Evolutionary conservation across 305 asterid genomes (phyloP), one percentile per base, ranked within the genome.

Genomic region (Fraxinus xanthoxyloides): DNA sequence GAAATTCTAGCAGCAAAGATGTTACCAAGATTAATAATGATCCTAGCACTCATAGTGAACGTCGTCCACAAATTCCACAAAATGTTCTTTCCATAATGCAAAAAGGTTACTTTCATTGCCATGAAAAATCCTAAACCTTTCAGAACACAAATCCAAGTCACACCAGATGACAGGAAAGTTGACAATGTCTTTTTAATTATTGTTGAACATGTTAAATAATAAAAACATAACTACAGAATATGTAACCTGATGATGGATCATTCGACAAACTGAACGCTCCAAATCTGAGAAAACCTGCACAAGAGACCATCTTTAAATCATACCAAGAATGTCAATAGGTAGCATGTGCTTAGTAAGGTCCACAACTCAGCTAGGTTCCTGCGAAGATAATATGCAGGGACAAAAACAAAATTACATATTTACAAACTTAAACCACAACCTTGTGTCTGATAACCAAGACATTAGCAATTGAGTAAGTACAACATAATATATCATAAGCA

Each of bases 231-330:
- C 26, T 76, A 81, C 79, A 78, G 85, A 82, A 78, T 81, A 59
- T 70, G 81, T 59, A 81, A 95, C 98, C 98, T 95, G 99, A 80
- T 94, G 93, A 88, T 97, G 99, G 86, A 93, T 92, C 98, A 97
- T 97, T 84, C 98, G 91, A 84, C 99, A 97, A 75, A 89, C 95
- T 54, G 98, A 97, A 77, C 98, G 98, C 91, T 97, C 99, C 97
- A 97, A 89, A 91, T 97, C 98, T 3, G 99, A 97, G 87, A 97
- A 95, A 78, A 97, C 98, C 99, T 97, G 92, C 85, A 88, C 40
- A 59, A 54, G 72, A 69, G 32, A 82, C 84, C 80, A 78, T 26
- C 77, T 74, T 38, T 21, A 38, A 73, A 80, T 51, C 75, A 87
- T 34, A 54, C 31, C 10, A 36, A 76, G 67, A 80, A 83, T 67